Percentiles rank a stretch among this genome's conserved stretches.
These are phyloP conservation scores for Globisporangium cystogenes DNA, from an alignment of 352 stramenopile genomes.

Conservation along the genomic window DNA sequence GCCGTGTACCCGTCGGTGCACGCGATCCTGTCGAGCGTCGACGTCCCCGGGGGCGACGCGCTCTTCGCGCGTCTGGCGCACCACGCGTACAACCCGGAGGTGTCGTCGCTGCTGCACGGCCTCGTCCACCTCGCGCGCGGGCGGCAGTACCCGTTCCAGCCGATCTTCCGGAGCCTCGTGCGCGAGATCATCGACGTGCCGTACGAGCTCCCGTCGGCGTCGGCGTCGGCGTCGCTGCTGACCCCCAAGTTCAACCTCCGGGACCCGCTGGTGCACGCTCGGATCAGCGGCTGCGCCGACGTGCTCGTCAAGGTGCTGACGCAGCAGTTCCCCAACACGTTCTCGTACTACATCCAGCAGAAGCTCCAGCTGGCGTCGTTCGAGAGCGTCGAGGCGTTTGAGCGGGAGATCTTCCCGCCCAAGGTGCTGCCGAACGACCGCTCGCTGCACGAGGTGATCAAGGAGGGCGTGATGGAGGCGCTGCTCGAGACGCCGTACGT, in stretches of 20 bases:
- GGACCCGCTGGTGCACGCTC: constrained; percentile 33
- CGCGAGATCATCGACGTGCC: constrained; percentile 35
- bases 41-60: constrained; percentile 25
- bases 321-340: constrained; percentile 73
- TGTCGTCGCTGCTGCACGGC: constrained; percentile 53
- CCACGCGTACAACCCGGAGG: constrained; percentile 60
- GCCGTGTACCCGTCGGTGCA: constrained; percentile 62
- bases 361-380: constrained; percentile 67
- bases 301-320: constrained; percentile 62
- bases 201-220: constrained; percentile 16
- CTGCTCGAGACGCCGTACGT: constrained; percentile 41
- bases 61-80: constrained; percentile 38
- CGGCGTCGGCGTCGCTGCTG: constrained; percentile 32
- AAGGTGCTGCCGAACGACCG: constrained; percentile 45
- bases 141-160: constrained; percentile 29
- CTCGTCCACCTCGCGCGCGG: constrained; percentile 61
- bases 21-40: constrained; percentile 37
- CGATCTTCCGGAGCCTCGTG: constrained; percentile 49
- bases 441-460: constrained; percentile 49
- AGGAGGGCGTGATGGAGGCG: constrained; percentile 39
- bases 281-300: constrained; percentile 57
- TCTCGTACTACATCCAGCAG: constrained; percentile 65
- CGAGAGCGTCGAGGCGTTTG: constrained; percentile 65
- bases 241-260: constrained; percentile 37
- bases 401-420: constrained; percentile 57